Percentiles rank a stretch among this genome's conserved stretches.
These are phyloP conservation scores for Penicillium pancosmium DNA, from an alignment of 495 filamentous ascomycete species.

Conservation along the genomic window DNA sequence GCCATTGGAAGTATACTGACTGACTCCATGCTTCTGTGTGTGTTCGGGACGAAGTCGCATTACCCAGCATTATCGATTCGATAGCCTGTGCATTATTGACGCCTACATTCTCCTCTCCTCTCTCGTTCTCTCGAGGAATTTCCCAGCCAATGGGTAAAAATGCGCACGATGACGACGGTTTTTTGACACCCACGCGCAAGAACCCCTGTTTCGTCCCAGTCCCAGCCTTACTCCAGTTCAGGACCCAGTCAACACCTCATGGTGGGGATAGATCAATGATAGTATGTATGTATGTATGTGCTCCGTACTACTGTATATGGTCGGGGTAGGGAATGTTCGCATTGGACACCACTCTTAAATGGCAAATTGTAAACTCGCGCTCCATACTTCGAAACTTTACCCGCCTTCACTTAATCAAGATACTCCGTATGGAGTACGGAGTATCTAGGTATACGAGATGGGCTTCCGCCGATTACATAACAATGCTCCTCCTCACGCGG, in stretches of 20 bases:
- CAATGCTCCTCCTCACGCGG: background rate
- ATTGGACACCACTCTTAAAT: too few relatives aligned
- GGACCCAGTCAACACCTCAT: background rate
- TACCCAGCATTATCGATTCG: slow-evolving; percentile 17
- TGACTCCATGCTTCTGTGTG: too few relatives aligned
- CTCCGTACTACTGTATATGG: too few relatives aligned
- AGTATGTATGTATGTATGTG: too few relatives aligned
- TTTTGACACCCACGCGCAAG: slow-evolving; percentile 5
- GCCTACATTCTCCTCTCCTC: slow-evolving; percentile 23
- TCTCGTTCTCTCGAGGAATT: slow-evolving; percentile 19
- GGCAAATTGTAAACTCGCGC: too few relatives aligned
- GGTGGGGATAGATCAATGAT: background rate
- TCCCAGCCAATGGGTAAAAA: slow-evolving; percentile 17
- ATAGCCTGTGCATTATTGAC: slow-evolving; percentile 33
- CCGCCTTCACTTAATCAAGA: too few relatives aligned
- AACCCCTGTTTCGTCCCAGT: slow-evolving; percentile 5
- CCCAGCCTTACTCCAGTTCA: background rate
- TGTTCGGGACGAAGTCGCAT: background rate
- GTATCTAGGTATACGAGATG: too few relatives aligned
- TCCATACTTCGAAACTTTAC: too few relatives aligned
- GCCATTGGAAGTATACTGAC: too few relatives aligned
- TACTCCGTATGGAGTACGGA: too few relatives aligned
- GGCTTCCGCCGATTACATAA: too few relatives aligned
- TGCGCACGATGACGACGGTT: slow-evolving; percentile 36
- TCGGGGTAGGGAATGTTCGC: too few relatives aligned